A percentile compares a stretch with the other conserved stretches of the same genome.
Evolutionary conservation across 2,329 filamentous ascomycete genomes (phyloP).

Genomic region (Cucurbitaria berberidis): DNA sequence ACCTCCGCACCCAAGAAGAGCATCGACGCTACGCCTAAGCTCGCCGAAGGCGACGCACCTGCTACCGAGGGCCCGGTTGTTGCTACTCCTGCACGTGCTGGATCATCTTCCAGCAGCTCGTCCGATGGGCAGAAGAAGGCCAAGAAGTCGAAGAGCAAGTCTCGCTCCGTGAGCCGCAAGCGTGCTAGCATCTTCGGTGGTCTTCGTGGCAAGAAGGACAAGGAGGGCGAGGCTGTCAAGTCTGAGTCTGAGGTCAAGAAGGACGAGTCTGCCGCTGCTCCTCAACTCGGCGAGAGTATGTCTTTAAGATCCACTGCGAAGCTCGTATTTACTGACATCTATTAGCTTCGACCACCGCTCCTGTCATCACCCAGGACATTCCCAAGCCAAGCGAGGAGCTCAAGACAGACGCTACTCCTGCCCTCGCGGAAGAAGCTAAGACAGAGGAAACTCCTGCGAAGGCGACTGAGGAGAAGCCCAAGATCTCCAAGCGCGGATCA

Average conservation of each 20-base stretch:
- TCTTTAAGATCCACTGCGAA: not conserved
- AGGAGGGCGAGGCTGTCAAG: slow-evolving; percentile 49
- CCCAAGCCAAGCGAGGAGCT: slow-evolving; percentile 38
- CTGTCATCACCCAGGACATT: slow-evolving; percentile 43
- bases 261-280: slow-evolving; percentile 38
- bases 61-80: slow-evolving; percentile 22
- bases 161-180: slow-evolving; percentile 66
- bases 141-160: slow-evolving; percentile 60
- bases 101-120: slow-evolving; percentile 49
- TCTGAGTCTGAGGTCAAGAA: slow-evolving; percentile 43
- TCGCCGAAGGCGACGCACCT: slow-evolving; percentile 40
- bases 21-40: slow-evolving; percentile 53
- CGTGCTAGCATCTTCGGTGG: slow-evolving; percentile 64
- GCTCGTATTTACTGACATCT: slow-evolving; percentile 11
- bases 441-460: slow-evolving; percentile 48
- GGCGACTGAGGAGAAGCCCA: slow-evolving; percentile 56
- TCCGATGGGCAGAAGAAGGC: slow-evolving; percentile 56
- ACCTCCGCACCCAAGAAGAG: slow-evolving; percentile 56
- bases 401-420: slow-evolving; percentile 55
- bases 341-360: slow-evolving; percentile 38
- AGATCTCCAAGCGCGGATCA: slow-evolving; percentile 81
- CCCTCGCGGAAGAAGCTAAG: slow-evolving; percentile 50
- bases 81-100: slow-evolving; percentile 44
- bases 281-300: slow-evolving; percentile 43
- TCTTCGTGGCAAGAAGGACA: slow-evolving; percentile 67